A percentile compares a stretch with the other conserved stretches of the same genome.
Conservation (phyloP, 192 early-diverging fungal species). For the Mortierella hygrophila region DNA sequence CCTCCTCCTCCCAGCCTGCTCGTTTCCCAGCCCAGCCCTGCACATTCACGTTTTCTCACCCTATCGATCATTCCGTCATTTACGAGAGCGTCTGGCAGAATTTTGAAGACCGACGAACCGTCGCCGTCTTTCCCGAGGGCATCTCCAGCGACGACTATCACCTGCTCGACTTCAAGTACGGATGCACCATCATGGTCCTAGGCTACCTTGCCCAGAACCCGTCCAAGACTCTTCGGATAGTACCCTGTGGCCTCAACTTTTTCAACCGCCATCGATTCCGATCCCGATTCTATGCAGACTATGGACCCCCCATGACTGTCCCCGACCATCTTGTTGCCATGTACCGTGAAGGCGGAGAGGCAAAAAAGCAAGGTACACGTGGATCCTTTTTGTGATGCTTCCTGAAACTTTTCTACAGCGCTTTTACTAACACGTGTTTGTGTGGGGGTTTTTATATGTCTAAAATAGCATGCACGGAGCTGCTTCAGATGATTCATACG, state of each 20-base stretch:
- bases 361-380: conserved; percentile 51
- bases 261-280: conserved; percentile 63
- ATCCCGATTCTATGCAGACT: conserved; percentile 57
- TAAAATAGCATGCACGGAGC: conserved; percentile 54
- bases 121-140: conserved; percentile 58
- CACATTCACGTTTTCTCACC: conserved; percentile 48
- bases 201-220: conserved; percentile 54
- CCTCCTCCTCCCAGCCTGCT: background rate
- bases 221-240: conserved; percentile 48
- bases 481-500: conserved; percentile 52
- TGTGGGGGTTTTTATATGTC: background rate
- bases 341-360: conserved; percentile 50
- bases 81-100: conserved; percentile 58
- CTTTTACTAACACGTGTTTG: background rate
- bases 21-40: conserved; percentile 45
- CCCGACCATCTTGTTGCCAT: conserved; percentile 44
- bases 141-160: conserved; percentile 59
- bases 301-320: conserved; percentile 46
- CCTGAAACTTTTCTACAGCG: no score
- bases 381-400: background rate
- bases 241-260: conserved; percentile 61
- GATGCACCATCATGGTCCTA: conserved; percentile 60
- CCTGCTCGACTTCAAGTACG: conserved; percentile 58
- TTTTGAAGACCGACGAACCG: conserved; percentile 51
- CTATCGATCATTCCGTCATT: conserved; percentile 53